Evolutionary conservation across 257 asterid genomes (phyloP).

Genomic region (Salvia rosmarinus): DNA sequence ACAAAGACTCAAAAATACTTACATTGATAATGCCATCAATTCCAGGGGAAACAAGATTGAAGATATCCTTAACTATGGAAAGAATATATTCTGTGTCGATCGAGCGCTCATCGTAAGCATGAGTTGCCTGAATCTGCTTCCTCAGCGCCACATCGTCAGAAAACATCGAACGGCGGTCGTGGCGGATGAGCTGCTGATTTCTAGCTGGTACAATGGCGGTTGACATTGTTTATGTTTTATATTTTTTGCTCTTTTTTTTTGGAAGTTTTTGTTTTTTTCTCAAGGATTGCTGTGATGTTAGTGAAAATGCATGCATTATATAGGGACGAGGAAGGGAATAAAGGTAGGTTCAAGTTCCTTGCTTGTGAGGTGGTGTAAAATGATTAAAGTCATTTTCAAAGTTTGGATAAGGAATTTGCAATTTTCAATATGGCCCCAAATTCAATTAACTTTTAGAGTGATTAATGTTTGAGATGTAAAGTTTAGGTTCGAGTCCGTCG

Average conservation of each 20-base stretch:
- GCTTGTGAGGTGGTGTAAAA: conserved; percentile 62
- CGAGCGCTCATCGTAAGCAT: conserved; percentile 51
- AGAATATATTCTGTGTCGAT: conserved; percentile 59
- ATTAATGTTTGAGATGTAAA: no score
- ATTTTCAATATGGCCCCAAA: conserved; percentile 40
- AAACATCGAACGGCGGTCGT: conserved; percentile 43
- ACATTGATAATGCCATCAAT: conserved; percentile 57
- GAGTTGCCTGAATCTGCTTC: conserved; percentile 68
- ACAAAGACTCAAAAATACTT: not conserved
- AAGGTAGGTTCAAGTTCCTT: conserved; percentile 75
- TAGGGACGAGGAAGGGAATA: conserved; percentile 48
- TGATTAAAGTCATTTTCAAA: conserved; percentile 41
- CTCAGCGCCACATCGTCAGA: conserved; percentile 58
- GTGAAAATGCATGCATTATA: conserved; percentile 44
- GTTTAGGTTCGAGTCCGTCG: no score
- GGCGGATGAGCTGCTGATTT: conserved; percentile 37
- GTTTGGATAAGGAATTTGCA: conserved; percentile 43
- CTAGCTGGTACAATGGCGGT: conserved; percentile 38
- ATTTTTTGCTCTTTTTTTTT: not conserved
- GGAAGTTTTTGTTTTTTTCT: conserved; percentile 1
- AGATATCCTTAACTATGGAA: conserved; percentile 49
- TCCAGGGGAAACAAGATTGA: conserved; percentile 62
- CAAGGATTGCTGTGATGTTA: conserved; percentile 11
- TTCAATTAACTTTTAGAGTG: not conserved
- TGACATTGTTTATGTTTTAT: conserved; percentile 32